Evolutionary conservation across 2,329 filamentous ascomycete species (phyloP), one percentile per base, ranked within the genome.

Genomic region (Colletotrichum shisoi): DNA sequence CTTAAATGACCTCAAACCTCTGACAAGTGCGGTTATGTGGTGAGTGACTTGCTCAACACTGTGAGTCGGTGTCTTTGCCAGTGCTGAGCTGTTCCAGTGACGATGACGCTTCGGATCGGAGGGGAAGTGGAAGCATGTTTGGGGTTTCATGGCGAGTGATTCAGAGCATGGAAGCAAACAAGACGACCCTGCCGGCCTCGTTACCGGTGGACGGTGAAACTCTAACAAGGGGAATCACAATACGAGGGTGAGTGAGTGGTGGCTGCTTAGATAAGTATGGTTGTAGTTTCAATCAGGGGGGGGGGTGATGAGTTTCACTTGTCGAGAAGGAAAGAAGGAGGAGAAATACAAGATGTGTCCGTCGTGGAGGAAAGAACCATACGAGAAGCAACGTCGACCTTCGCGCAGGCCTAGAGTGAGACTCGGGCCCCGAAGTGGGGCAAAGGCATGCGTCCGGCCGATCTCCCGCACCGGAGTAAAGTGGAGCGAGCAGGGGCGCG

Each of bases 401-500:
- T 27, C 17, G 39, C n/a, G 53, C 53, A 15, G 37, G 39, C 37
- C 53, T 13, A 3, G 8, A 5, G 13, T n/a, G 37, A 44, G 19
- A 44, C 15, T n/a, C 37, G 53, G 37, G 21, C 4, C 21, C 53
- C 37, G 45, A 31, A 42, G 57, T 59, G 57, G 45, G 42, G 19
- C 45, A 15, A 34, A 9, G 19, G 11, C 15, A 1, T 39, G n/a
- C 45, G 57, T 42, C 57, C 57, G 57, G 57, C 57, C 34, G 57
- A 59, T 59, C 57, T 51, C 57, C 57, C 57, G 45, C 57, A 42
- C 3, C 57, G 57, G 57, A 51, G 45, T 37, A 59, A 59, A 51
- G 45, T 42, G 57, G 57, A 42, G 34, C 31, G 4, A 15, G 45
- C 3, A 27, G 45, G 17, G 13, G 39, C 2, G 8, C 21, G 53